Percentiles rank a stretch among this genome's conserved stretches.
Conservation (phyloP, 116 monocot genomes). For the Papilionanthe hybrid region DNA sequence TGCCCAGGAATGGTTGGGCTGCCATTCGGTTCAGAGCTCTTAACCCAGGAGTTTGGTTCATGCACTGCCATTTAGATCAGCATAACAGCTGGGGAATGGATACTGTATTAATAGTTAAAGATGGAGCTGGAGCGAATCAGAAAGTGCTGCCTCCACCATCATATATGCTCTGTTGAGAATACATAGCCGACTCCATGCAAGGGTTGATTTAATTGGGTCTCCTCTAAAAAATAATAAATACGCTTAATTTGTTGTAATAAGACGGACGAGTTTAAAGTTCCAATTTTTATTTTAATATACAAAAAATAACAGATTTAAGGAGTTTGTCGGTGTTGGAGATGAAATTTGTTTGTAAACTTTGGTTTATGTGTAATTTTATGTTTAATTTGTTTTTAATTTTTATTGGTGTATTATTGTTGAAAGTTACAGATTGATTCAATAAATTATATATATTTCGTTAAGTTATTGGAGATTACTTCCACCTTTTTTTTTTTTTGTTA, state of each 20-base stretch:
- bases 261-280: neutral
- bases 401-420: neutral
- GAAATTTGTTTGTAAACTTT: neutral
- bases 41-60: constrained; percentile 47
- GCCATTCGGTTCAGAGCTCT: constrained; percentile 36
- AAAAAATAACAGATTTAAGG: neutral
- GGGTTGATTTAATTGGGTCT: too few relatives aligned
- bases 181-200: too few relatives aligned
- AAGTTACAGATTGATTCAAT: neutral
- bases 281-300: neutral
- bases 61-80: constrained; percentile 45
- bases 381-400: neutral
- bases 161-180: constrained; percentile 36
- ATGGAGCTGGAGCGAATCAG: constrained; percentile 13
- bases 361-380: neutral
- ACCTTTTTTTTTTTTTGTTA: too few relatives aligned
- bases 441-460: neutral
- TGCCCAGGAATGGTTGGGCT: constrained; percentile 43
- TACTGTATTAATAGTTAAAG: constrained; percentile 45
- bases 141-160: constrained; percentile 29
- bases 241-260: too few relatives aligned
- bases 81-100: constrained; percentile 52
- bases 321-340: neutral
- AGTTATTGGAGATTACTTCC: neutral
- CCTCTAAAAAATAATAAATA: too few relatives aligned